Evolutionary conservation across 306 rosid genomes (phyloP).

Genomic region (Gastrolobium bilobum): DNA sequence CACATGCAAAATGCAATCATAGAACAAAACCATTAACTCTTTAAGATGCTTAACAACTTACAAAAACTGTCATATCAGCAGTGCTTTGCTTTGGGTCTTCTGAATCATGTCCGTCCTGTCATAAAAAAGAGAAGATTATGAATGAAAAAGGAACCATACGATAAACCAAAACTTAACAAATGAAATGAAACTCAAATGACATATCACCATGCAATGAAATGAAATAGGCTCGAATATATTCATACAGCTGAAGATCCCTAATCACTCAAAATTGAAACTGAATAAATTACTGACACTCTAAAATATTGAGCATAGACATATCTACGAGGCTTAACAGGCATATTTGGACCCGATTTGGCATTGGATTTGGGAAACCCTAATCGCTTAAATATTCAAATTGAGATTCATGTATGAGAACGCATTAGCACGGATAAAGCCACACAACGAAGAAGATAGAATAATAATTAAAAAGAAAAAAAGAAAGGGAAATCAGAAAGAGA

Average conservation of each 20-base stretch:
- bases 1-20: conserved; percentile 25
- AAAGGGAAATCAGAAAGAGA: background rate
- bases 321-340: background rate
- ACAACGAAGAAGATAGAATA: conserved; percentile 13
- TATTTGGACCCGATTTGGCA: background rate
- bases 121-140: background rate
- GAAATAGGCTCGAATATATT: background rate
- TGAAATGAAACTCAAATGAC: background rate
- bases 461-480: background rate
- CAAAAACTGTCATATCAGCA: conserved; percentile 97
- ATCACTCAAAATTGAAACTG: conserved; percentile 18
- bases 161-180: conserved; percentile 1
- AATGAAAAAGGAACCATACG: background rate
- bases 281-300: background rate
- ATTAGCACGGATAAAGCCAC: background rate
- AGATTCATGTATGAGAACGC: background rate
- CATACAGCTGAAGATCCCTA: background rate
- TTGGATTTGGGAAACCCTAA: conserved; percentile 57
- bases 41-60: conserved; percentile 57
- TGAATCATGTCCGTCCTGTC: conserved; percentile 83
- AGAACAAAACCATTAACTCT: background rate
- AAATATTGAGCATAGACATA: background rate
- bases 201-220: conserved; percentile 5
- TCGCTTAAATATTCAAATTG: background rate
- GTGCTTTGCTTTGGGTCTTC: conserved; percentile 89